These are phyloP conservation scores for Termitomyces sp. DNA, from an alignment of 768 basidiomycete species.

Conservation along the genomic window DNA sequence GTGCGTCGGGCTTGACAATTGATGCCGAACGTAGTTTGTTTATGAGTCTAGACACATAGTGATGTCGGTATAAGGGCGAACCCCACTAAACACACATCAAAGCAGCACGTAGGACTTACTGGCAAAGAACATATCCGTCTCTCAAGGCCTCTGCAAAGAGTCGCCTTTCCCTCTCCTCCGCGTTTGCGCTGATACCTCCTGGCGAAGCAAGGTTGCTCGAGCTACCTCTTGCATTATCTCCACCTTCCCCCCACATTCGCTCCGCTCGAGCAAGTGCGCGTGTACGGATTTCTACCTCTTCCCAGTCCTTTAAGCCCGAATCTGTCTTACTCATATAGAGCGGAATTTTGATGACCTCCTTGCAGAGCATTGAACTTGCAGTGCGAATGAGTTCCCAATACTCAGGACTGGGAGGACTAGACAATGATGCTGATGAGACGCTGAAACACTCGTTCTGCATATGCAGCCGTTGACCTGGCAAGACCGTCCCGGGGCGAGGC, in stretches of 20 bases:
- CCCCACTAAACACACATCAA: not conserved
- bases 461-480: conserved; percentile 44
- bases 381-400: conserved; percentile 63
- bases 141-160: conserved; percentile 70
- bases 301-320: conserved; percentile 53
- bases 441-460: conserved; percentile 52
- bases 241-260: conserved; percentile 70
- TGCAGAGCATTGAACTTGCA: conserved; percentile 60
- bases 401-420: conserved; percentile 41
- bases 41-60: conserved; percentile 48
- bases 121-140: conserved; percentile 87
- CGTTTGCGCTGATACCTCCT: conserved; percentile 36
- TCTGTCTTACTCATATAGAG: conserved; percentile 45
- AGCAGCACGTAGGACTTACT: conserved; percentile 49
- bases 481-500: conserved; percentile 38
- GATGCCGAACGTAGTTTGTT: conserved; percentile 66
- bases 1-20: conserved; percentile 56
- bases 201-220: conserved; percentile 32
- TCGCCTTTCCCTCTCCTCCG: conserved; percentile 72
- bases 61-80: not conserved
- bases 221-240: conserved; percentile 29
- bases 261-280: conserved; percentile 54
- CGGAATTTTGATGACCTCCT: conserved; percentile 60
- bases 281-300: conserved; percentile 68
- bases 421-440: conserved; percentile 47